These are phyloP conservation scores for Trichosporon sp. DNA, from an alignment of 1,284 basidiomycete genomes.

Conservation along the genomic window DNA sequence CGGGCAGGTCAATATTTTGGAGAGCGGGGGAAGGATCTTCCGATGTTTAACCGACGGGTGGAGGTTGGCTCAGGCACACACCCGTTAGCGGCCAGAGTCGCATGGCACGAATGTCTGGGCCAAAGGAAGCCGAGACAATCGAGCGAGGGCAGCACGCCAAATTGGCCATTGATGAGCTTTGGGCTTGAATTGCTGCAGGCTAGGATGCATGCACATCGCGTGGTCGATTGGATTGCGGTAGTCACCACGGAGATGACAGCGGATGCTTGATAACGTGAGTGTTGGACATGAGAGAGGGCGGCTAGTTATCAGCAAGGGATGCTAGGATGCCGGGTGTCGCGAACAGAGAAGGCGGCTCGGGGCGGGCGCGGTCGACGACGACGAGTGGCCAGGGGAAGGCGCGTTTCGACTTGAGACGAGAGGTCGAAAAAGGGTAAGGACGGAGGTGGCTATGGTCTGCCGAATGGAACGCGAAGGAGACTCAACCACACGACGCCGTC, in stretches of 20 bases:
- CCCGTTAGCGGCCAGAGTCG: too few species aligned
- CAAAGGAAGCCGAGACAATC: background rate
- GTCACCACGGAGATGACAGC: background rate
- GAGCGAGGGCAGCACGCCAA: background rate
- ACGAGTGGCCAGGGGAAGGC: background rate
- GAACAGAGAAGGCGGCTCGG: too few species aligned
- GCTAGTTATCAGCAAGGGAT: background rate
- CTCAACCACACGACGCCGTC: background rate
- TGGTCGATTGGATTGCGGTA: background rate
- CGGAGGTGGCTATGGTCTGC: background rate
- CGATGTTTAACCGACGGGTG: background rate
- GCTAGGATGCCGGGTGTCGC: too few species aligned
- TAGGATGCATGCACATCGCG: background rate
- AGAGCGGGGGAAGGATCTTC: background rate
- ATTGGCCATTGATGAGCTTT: background rate
- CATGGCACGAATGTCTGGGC: background rate
- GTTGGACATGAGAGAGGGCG: background rate
- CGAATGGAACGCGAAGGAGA: background rate
- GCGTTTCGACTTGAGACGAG: slow-evolving; percentile 14
- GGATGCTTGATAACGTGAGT: background rate
- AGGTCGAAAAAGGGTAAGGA: background rate
- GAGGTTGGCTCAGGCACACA: background rate
- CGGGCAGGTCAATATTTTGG: slow-evolving; percentile 6
- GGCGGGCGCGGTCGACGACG: too few species aligned
- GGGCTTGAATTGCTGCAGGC: background rate